Conservation (phyloP, 2,329 filamentous ascomycete genomes). For the Truncatella angustata region DNA sequence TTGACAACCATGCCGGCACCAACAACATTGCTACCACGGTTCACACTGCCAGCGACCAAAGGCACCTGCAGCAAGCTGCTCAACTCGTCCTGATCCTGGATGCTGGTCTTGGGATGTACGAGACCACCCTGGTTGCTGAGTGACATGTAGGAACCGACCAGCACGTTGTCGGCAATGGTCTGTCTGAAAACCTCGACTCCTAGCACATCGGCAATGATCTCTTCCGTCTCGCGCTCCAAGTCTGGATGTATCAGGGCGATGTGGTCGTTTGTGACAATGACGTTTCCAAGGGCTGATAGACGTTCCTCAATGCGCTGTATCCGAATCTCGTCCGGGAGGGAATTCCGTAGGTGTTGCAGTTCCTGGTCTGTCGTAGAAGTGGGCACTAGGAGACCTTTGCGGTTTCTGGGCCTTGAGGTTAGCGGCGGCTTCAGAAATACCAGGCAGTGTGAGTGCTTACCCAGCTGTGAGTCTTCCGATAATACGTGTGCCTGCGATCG, state of each 20-base stretch:
- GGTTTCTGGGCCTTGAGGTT: constrained; percentile 61
- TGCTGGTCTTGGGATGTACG: constrained; percentile 94
- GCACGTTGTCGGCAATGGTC: constrained; percentile 94
- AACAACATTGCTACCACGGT: constrained; percentile 91
- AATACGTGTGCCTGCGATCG: constrained; percentile 94
- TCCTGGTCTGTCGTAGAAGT: constrained; percentile 97
- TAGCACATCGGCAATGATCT: constrained; percentile 94
- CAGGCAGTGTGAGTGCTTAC: constrained; percentile 44
- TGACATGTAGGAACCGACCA: constrained; percentile 95
- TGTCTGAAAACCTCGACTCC: constrained; percentile 89
- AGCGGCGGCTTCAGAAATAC: background rate
- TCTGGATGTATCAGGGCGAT: constrained; percentile 96
- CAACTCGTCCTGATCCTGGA: constrained; percentile 97
- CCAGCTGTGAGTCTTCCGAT: constrained; percentile 93
- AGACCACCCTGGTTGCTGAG: constrained; percentile 94
- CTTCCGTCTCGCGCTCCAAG: constrained; percentile 94
- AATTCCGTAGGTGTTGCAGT: constrained; percentile 94
- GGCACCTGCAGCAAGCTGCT: constrained; percentile 91
- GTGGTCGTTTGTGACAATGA: constrained; percentile 95
- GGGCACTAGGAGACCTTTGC: constrained; percentile 92
- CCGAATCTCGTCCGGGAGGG: constrained; percentile 84
- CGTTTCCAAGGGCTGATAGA: constrained; percentile 91
- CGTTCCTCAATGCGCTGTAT: constrained; percentile 98
- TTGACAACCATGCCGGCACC: constrained; percentile 96
- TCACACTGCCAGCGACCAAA: constrained; percentile 89